Percentiles rank a stretch among this genome's conserved stretches.
Conservation (phyloP, 805 yeast genomes). For the Teunomyces aglyptinius region DNA sequence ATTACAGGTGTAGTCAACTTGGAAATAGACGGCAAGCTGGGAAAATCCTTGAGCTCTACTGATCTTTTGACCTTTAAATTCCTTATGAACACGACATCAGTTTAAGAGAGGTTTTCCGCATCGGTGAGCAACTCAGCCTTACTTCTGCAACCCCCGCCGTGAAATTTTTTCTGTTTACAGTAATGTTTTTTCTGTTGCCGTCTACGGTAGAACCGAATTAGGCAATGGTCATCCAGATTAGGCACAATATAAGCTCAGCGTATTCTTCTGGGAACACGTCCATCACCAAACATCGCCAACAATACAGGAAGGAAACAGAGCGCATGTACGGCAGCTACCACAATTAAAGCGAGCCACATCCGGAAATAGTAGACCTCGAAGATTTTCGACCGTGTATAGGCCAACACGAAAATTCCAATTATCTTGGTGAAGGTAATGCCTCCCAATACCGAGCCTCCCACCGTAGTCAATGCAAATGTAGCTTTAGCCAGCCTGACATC, state of each 20-base stretch:
- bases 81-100: too few relatives aligned
- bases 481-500: slow-evolving; percentile 28
- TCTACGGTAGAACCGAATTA: neutral
- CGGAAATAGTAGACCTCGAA: slow-evolving; percentile 90
- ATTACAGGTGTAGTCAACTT: too few relatives aligned
- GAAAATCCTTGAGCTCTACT: too few relatives aligned
- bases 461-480: slow-evolving; percentile 61
- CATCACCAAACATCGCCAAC: slow-evolving; percentile 24
- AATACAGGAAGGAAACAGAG: slow-evolving; percentile 76
- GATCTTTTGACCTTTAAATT: too few relatives aligned
- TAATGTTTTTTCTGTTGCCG: neutral
- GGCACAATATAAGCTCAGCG: too few relatives aligned
- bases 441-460: slow-evolving; percentile 88
- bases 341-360: slow-evolving; percentile 85
- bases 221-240: neutral
- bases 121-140: neutral
- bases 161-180: neutral
- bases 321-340: slow-evolving; percentile 77
- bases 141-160: neutral
- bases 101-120: too few relatives aligned
- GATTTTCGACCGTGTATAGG: slow-evolving; percentile 82
- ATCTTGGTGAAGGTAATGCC: slow-evolving; percentile 90
- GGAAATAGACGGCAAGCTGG: too few relatives aligned
- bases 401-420: slow-evolving; percentile 82
- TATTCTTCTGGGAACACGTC: neutral